These are phyloP conservation scores for Gastrodia elata DNA, from an alignment of 106 monocot genomes.

Conservation along the genomic window DNA sequence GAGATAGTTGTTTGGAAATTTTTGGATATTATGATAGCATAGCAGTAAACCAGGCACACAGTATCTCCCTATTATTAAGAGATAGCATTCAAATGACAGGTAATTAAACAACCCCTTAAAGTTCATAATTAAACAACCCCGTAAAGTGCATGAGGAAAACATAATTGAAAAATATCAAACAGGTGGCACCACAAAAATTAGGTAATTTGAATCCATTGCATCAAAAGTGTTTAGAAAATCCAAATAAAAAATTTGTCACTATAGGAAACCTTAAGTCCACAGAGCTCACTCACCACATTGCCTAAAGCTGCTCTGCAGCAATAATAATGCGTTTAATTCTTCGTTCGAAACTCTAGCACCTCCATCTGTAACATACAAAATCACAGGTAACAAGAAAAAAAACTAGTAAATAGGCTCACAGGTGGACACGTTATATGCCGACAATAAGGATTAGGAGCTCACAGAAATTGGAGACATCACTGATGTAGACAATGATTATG, in stretches of 20 bases:
- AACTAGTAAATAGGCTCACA: neutral
- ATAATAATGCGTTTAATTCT: constrained; percentile 33
- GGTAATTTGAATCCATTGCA: neutral
- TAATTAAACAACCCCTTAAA: no score
- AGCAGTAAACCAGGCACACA: no score
- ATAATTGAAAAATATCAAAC: neutral
- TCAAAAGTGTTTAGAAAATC: neutral
- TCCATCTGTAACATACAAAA: constrained; percentile 21
- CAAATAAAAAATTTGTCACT: neutral
- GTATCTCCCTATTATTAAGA: no score
- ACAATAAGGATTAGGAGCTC: neutral
- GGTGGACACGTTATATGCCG: neutral
- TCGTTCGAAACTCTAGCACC: constrained; percentile 26
- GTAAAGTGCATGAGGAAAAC: neutral
- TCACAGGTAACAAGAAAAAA: no score
- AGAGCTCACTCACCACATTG: constrained; percentile 61
- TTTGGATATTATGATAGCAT: no score
- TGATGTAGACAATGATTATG: constrained; percentile 53
- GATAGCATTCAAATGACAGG: no score
- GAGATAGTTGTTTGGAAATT: no score
- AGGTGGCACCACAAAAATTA: neutral
- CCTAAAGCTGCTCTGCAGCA: constrained; percentile 40
- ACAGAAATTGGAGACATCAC: constrained; percentile 43
- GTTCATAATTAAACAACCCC: no score
- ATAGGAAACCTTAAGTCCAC: neutral